Conservation (phyloP, 495 filamentous ascomycete species). For the Pyrenopolyporus hunteri region DNA sequence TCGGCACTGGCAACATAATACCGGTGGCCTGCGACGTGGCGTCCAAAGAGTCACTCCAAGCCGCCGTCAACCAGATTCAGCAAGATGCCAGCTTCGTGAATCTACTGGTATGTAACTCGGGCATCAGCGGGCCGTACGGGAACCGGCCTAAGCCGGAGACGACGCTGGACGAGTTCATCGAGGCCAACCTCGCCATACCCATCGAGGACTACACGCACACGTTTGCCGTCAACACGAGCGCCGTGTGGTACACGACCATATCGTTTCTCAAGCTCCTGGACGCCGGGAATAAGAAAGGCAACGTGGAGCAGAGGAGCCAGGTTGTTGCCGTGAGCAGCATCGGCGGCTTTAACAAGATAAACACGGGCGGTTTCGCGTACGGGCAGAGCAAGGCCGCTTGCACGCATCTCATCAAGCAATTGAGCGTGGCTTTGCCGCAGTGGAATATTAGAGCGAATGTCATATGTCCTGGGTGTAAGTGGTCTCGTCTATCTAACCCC, state of each 20-base stretch:
- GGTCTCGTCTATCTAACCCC: neutral
- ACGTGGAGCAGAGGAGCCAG: slow-evolving; percentile 62
- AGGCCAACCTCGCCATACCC: slow-evolving; percentile 55
- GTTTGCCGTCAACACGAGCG: slow-evolving; percentile 64
- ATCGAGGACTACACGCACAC: slow-evolving; percentile 65
- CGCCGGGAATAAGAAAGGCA: slow-evolving; percentile 62
- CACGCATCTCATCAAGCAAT: slow-evolving; percentile 67
- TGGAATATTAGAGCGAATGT: slow-evolving; percentile 69
- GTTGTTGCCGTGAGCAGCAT: slow-evolving; percentile 70
- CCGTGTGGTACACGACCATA: slow-evolving; percentile 66
- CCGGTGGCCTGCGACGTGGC: slow-evolving; percentile 71
- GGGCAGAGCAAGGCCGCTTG: slow-evolving; percentile 67
- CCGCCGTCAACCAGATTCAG: slow-evolving; percentile 58
- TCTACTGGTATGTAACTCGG: slow-evolving; percentile 71
- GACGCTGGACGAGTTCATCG: slow-evolving; percentile 59
- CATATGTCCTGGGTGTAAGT: slow-evolving; percentile 70
- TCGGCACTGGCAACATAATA: slow-evolving; percentile 55
- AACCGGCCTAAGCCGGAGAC: slow-evolving; percentile 38
- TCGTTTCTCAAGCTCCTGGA: slow-evolving; percentile 69
- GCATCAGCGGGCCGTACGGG: slow-evolving; percentile 61
- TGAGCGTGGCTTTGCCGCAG: slow-evolving; percentile 58
- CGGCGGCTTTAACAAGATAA: slow-evolving; percentile 61
- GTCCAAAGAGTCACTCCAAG: slow-evolving; percentile 64
- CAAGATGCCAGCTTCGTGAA: slow-evolving; percentile 65
- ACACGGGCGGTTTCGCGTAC: slow-evolving; percentile 64